Percentiles rank a stretch among this genome's conserved stretches.
phyloP scores from a whole-genome alignment of 2,329 filamentous ascomycete genomes.

The Tolypocladium sp. region DNA sequence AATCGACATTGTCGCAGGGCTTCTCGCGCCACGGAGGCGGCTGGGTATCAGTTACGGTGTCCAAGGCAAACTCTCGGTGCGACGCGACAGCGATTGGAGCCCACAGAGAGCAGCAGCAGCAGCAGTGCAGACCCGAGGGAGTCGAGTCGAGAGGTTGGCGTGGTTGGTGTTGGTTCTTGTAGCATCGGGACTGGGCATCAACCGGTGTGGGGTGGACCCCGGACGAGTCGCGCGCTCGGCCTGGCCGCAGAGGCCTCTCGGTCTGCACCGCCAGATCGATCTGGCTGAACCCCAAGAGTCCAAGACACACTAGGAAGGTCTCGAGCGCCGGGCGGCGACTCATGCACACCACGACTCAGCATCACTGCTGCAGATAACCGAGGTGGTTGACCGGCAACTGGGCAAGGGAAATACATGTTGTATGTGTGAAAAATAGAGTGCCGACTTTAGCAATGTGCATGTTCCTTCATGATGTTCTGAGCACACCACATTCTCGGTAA shows the following conservation, averaged over 20 bases:
- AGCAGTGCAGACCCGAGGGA: background rate
- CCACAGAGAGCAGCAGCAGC: background rate
- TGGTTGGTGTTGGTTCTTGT: background rate
- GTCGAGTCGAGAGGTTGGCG: background rate
- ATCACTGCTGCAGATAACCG: background rate
- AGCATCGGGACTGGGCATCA: background rate
- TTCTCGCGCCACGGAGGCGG: background rate
- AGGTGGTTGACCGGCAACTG: background rate
- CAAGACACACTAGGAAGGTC: background rate
- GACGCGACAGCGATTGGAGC: background rate
- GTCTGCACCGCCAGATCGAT: background rate
- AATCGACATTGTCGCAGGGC: conserved; percentile 19
- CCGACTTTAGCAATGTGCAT: background rate
- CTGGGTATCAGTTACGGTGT: background rate
- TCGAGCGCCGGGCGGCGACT: background rate
- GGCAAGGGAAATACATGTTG: background rate
- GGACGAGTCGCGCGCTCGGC: background rate
- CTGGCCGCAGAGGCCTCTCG: background rate
- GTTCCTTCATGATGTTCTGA: background rate
- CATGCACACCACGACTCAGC: background rate
- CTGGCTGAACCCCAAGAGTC: background rate
- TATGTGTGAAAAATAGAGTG: background rate
- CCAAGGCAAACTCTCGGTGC: background rate
- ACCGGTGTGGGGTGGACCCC: background rate
- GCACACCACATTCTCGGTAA: background rate